phyloP scores from a whole-genome alignment of 495 filamentous ascomycete species.

The Evernia prunastri region DNA sequence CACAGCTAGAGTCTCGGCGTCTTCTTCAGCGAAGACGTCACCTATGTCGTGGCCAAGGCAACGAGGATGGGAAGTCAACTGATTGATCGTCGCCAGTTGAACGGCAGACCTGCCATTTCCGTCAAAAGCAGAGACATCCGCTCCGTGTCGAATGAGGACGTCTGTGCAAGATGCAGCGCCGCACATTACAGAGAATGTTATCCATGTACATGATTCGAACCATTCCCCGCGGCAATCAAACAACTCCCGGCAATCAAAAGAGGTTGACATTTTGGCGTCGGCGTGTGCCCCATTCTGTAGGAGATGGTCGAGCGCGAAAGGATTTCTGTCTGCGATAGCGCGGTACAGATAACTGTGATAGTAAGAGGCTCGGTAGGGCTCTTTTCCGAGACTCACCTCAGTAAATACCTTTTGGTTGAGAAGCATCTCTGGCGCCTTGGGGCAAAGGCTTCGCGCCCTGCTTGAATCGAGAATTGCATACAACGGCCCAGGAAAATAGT shows the following conservation, averaged over 20 bases:
- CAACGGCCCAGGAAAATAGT: fast-evolving
- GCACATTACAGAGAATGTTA: neutral
- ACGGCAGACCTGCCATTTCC: neutral
- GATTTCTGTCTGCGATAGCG: neutral
- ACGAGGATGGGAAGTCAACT: neutral
- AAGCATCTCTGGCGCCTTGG: neutral
- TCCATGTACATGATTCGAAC: neutral
- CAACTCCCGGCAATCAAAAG: neutral
- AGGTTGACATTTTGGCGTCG: neutral
- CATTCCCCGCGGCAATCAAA: neutral
- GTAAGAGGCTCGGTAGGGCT: neutral
- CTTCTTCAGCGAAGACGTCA: slow-evolving; percentile 2
- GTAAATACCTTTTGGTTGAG: neutral
- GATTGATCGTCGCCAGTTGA: neutral
- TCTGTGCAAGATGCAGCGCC: slow-evolving; percentile 4
- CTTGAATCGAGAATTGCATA: neutral
- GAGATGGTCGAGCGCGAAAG: neutral
- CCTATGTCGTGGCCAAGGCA: too few species aligned
- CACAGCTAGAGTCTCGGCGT: slow-evolving; percentile 2
- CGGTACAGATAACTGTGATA: neutral
- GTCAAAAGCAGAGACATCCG: neutral
- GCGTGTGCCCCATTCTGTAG: neutral
- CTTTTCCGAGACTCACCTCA: neutral
- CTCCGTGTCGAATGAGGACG: neutral
- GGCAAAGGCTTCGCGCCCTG: neutral